Percentiles rank a stretch among this genome's conserved stretches.
phyloP scores from a whole-genome alignment of 1,284 basidiomycete genomes.

The Microbotryomycetes sp. region DNA sequence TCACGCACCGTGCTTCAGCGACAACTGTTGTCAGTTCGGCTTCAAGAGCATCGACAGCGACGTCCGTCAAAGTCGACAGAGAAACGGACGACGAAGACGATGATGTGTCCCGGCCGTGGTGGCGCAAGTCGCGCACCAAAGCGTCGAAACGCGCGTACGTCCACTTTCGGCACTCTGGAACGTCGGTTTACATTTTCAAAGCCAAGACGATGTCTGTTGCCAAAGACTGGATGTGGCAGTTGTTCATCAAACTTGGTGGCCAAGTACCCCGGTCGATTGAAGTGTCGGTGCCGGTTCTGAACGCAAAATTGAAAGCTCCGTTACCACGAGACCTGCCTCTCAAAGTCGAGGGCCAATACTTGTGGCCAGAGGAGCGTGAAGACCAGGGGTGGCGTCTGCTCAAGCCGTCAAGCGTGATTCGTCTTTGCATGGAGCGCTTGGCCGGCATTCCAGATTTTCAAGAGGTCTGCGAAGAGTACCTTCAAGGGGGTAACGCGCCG shows the following conservation, averaged over 20 bases:
- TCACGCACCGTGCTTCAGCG: conserved; percentile 10
- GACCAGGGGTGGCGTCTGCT: conserved; percentile 4
- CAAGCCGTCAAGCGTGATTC: conserved; percentile 11
- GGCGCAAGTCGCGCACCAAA: conserved; percentile 6
- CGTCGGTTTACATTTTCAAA: conserved; percentile 31
- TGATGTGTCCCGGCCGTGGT: neutral
- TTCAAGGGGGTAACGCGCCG: conserved; percentile 7
- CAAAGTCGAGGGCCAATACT: neutral
- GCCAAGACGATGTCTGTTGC: conserved; percentile 18
- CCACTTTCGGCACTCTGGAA: conserved; percentile 27
- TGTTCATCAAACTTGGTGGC: conserved; percentile 25
- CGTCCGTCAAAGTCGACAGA: neutral
- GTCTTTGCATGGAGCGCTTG: conserved; percentile 20
- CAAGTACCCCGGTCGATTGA: conserved; percentile 19
- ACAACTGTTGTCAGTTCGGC: neutral
- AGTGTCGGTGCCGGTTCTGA: conserved; percentile 21
- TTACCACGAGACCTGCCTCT: conserved; percentile 8
- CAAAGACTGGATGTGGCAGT: conserved; percentile 31
- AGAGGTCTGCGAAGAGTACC: conserved; percentile 18
- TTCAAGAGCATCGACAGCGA: neutral
- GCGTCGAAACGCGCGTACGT: conserved; percentile 18
- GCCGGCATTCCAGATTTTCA: conserved; percentile 21
- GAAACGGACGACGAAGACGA: neutral
- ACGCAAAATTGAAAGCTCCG: conserved; percentile 22
- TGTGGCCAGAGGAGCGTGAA: neutral